Evolutionary conservation across 1,284 basidiomycete species (phyloP), one percentile per base, ranked within the genome.

Genomic region (Ceratobasidium sp.): DNA sequence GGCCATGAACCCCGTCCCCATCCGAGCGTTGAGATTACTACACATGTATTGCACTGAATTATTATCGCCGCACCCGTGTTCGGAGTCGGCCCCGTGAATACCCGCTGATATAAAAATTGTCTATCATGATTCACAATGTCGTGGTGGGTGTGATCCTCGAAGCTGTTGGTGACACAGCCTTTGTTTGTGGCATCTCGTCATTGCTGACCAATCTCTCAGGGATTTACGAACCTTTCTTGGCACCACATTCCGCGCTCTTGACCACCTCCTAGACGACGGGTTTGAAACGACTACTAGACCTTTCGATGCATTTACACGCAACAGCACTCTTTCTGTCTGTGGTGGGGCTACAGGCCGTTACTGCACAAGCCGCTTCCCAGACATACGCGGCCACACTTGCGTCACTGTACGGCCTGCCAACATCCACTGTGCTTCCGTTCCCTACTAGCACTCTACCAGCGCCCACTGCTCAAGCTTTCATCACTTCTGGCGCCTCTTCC

Each of bases 391-490:
- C 13, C 11, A 52, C 59, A 8, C 74, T 87, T 36, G 87, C 85
- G 33, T 77, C 82, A 1, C 79, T 81, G 70, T 87, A 83, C 75
- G 80, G 79, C 13, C 81, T 89, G 47, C 77, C 85, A 5, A 85
- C 85, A 1, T 87, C 84, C 74, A 89, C 87, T 1, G 75, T 79
- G 1, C 76, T 89, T 16, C 83, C 87, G 3, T 90, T 87, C 75
- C 88, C 88, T n/a, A 81, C 84, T 16, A 80, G 85, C 1, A 88
- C 87, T 0, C 81, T 83, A 66, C 73, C 80, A 19, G 78, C 81
- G 57, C 73, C 76, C 23, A 82, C 85, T 71, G 77, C 88, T 0
- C 80, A 84, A 71, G 75, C 78, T 7, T 82, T 85, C 71, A 77
- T 89, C n/a, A 76, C 79, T n/a, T n/a, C 59, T 2, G 59, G 59